Evolutionary conservation across 805 yeast species (phyloP).

Genomic region (Monosporozyma solicola): DNA sequence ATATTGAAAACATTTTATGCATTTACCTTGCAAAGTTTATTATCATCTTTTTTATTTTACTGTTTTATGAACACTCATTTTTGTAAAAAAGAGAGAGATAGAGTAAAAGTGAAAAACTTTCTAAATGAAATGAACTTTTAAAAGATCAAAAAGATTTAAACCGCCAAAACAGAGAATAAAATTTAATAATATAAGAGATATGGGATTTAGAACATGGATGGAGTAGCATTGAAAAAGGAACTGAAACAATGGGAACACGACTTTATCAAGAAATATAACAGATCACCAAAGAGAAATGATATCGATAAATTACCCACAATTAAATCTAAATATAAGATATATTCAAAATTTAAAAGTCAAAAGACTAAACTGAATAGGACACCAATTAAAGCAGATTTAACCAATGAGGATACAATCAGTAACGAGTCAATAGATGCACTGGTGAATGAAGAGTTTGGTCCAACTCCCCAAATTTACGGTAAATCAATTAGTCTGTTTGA

Average conservation of each 20-base stretch:
- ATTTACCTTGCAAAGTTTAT: background rate
- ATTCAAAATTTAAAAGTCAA: constrained; percentile 22
- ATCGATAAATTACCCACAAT: constrained; percentile 35
- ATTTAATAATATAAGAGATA: background rate
- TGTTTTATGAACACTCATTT: no score
- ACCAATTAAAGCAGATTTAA: background rate
- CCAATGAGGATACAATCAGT: background rate
- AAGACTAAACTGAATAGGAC: background rate
- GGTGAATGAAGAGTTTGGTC: constrained; percentile 41
- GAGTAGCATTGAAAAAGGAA: constrained; percentile 22
- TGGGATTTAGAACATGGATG: constrained; percentile 21
- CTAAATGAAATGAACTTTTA: background rate
- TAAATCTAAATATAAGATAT: constrained; percentile 28
- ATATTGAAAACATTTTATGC: background rate
- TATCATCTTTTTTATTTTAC: no score
- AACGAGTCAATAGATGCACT: background rate
- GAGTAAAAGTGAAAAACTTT: background rate
- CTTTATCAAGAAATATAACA: constrained; percentile 32
- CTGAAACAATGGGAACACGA: constrained; percentile 49
- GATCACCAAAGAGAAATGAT: constrained; percentile 42
- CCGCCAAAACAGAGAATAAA: background rate
- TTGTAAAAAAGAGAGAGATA: no score
- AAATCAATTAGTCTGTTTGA: constrained; percentile 68
- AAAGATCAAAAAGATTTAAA: background rate
- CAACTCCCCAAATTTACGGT: constrained; percentile 82